These are phyloP conservation scores for Penicillium lividum DNA, from an alignment of 495 filamentous ascomycete genomes.

Conservation along the genomic window DNA sequence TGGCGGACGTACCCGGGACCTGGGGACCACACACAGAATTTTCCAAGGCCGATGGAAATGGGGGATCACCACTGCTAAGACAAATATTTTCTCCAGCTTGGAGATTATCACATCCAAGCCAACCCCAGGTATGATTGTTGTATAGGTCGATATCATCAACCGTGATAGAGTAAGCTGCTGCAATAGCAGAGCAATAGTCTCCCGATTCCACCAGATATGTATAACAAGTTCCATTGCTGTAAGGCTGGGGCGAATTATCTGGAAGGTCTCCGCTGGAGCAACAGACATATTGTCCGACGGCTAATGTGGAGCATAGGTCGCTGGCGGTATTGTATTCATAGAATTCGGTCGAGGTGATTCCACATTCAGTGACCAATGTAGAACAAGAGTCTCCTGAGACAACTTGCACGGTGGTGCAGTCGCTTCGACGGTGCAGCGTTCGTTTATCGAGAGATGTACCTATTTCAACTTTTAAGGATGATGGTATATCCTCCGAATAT, in stretches of 20 bases:
- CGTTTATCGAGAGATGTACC: too few species aligned
- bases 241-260: neutral
- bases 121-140: slow-evolving; percentile 6
- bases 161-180: neutral
- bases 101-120: neutral
- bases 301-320: neutral
- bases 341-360: too few species aligned
- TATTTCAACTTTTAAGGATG: too few species aligned
- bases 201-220: neutral
- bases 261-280: neutral
- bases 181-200: neutral
- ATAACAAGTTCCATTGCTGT: neutral
- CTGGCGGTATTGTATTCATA: too few species aligned
- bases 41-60: neutral
- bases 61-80: slow-evolving; percentile 9
- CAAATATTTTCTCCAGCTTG: slow-evolving; percentile 4
- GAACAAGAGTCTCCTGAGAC: neutral
- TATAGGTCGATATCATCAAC: neutral
- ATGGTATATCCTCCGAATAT: neutral
- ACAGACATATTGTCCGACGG: neutral
- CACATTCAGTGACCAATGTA: too few species aligned
- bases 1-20: neutral
- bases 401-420: neutral
- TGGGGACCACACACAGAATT: slow-evolving; percentile 5
- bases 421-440: too few species aligned